Base-by-base conservation (phyloP, 306 rosid genomes). In the Vigna mungo region DNA sequence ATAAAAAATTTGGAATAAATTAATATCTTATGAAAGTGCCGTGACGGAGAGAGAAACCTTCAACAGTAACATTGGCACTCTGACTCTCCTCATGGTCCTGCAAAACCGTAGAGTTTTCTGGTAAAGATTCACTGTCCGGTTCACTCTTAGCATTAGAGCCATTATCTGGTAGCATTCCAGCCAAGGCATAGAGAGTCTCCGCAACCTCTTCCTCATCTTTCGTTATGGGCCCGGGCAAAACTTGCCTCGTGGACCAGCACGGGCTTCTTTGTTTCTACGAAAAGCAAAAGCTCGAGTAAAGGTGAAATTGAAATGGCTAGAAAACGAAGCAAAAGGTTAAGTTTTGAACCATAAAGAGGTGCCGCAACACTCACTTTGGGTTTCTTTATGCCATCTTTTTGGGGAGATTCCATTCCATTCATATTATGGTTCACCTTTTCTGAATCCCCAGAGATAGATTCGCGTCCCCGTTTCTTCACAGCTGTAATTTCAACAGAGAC, bases 201-300 rank as follows among this genome's bases (percentile, higher is more conserved):
- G 78, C 98, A 59, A 91, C 98, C 88, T 93, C 98, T 83, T 91
- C 89, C 84, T 93, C 98, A 47, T 93, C 98, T 80, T 93, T 89
- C 10, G 98, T 93, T 51, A 93, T 86, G 74, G 91, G 70, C 71
- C 84, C 88, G 51, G 79, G 23, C 32, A 41, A 81, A 72, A 64
- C 77, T 71, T 77, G 75, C 59, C 56, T 72, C 8, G 10, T 72
- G 77, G 83, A 79, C 84, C 78, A 71, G 58, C 63, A 77, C 15
- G 65, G n/a, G 81, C 25, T 79, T 49, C 79, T 77, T 25, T 64
- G 86, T 83, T 89, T 86, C 94, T 88, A 81, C 78, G 27, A 68
- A 78, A 85, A 87, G 54, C 53, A 81, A 78, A 81, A 76, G 49
- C 32, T 46, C 79, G 64, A 49, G 47, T 7, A 70, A 55, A 78